Evolutionary conservation across 306 rosid genomes (phyloP), one percentile per base, ranked within the genome.

Genomic region (Cucurbita ficifolia): DNA sequence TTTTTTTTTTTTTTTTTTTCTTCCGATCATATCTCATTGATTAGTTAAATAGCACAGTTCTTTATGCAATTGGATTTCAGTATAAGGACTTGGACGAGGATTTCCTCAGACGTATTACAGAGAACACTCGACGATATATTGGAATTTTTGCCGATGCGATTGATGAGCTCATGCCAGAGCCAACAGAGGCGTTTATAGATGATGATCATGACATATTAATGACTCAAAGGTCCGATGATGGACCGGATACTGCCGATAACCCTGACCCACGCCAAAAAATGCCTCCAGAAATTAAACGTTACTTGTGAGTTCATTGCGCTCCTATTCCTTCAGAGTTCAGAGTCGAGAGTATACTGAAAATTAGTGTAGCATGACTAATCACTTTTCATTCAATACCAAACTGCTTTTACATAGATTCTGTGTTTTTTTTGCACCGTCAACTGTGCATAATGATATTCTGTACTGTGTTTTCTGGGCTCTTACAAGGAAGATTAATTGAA

Each of bases 151-250:
- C 96, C 18, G 90, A 88, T 72, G 96, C 95, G 1, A 88, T 92
- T 38, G 98, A 89, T 12, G 96, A 85, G 74, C 96, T 92, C 71
- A 81, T 92, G 88, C 98, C 98, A 1, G 89, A 83, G 76, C 82
- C 96, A 7, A 91, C 96, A 0, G 97, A 95, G 88, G 86, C 86
- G 21, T 95, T 95, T 81, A 67, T 79, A 0, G 99, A 91, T 68
- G 99, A 91, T 77, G 99, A 95, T 56, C 97, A 95, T 73, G 99
- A 95, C 82, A 91, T 95, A 75, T 74, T 89, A 84, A 91, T 95
- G 97, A 91, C 96, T 5, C 96, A 95, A 74, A 88, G 99, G 80
- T 85, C 96, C 42, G 99, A 91, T 13, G 96, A 95, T 72, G 97
- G 87, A 52, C 83, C 83, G 0, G 97, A 89, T 64, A 88, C 85